Percentiles rank a stretch among this genome's conserved stretches.
Conservation (phyloP, 805 yeast genomes). For the Candida krabiensis region DNA sequence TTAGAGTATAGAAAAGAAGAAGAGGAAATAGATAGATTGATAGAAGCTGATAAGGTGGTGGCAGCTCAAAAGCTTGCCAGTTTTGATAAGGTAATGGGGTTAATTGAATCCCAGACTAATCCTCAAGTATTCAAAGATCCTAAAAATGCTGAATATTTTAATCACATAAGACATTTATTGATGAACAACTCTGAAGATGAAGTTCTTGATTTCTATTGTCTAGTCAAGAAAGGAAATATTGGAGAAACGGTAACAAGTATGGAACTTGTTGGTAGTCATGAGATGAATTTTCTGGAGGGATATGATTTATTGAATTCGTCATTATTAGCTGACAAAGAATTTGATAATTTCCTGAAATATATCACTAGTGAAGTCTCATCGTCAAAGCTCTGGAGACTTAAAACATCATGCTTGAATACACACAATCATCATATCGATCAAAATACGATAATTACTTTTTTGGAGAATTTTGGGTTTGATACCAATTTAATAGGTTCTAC, state of each 20-base stretch:
- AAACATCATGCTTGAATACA: not conserved
- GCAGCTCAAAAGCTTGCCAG: constrained; percentile 5
- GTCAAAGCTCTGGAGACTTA: not conserved
- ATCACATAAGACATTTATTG: constrained; percentile 10
- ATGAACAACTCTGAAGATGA: constrained; percentile 9
- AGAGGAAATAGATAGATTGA: constrained; percentile 18
- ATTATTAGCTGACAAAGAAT: constrained; percentile 1
- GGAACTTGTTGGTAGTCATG: constrained; percentile 2
- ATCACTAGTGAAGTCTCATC: constrained; percentile 3
- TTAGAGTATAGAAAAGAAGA: constrained; percentile 13
- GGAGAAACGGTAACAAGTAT: constrained; percentile 1
- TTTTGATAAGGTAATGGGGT: constrained; percentile 5
- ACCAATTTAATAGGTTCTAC: not conserved
- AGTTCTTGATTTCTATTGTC: constrained; percentile 16
- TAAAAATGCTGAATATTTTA: constrained; percentile 11
- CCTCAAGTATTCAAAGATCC: constrained; percentile 6
- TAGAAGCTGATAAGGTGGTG: constrained; percentile 11
- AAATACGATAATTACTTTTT: constrained; percentile 1
- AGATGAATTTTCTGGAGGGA: constrained; percentile 2
- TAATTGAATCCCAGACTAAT: constrained; percentile 8
- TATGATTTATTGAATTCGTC: constrained; percentile 1
- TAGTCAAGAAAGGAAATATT: constrained; percentile 8
- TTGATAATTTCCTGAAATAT: constrained; percentile 5
- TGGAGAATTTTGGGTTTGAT: constrained; percentile 10
- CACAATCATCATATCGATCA: not conserved